Percentiles rank a stretch among this genome's conserved stretches.
phyloP scores from a whole-genome alignment of 2,329 filamentous ascomycete species.

The Diaporthe citri region DNA sequence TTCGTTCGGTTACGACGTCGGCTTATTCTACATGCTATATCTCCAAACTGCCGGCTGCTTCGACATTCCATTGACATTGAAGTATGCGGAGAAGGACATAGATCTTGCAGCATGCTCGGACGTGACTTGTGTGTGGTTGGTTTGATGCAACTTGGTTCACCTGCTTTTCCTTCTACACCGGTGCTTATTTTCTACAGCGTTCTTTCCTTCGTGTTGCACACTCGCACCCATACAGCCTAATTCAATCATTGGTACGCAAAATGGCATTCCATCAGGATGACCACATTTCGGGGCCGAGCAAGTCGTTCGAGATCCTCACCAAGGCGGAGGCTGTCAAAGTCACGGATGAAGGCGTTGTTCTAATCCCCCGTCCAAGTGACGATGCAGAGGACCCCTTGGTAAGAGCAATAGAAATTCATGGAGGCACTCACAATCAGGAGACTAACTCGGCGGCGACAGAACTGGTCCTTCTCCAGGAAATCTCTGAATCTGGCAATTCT shows the following conservation, averaged over 20 bases:
- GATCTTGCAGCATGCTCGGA: not conserved
- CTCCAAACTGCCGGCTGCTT: not conserved
- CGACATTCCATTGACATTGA: not conserved
- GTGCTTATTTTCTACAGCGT: not conserved
- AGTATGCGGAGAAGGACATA: not conserved
- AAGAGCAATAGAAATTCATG: not conserved
- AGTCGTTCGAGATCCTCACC: constrained; percentile 11
- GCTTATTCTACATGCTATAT: constrained; percentile 7
- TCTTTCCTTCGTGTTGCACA: not conserved
- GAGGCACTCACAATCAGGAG: not conserved
- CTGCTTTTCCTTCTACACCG: not conserved
- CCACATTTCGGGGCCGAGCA: constrained; percentile 1
- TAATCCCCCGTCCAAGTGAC: constrained; percentile 53
- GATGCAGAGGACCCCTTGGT: constrained; percentile 52
- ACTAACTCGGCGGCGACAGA: constrained; percentile 40
- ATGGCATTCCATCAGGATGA: not conserved
- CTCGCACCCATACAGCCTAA: not conserved
- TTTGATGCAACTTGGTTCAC: not conserved
- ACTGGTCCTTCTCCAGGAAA: constrained; percentile 51
- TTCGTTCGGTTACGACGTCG: not conserved
- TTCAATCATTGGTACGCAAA: not conserved
- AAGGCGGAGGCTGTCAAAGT: constrained; percentile 37
- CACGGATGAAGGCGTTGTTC: constrained; percentile 48
- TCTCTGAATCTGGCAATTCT: constrained; percentile 49
- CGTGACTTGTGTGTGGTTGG: no score